Conservation (phyloP, 345 rosid species). For the Streptanthus diversifolius region DNA sequence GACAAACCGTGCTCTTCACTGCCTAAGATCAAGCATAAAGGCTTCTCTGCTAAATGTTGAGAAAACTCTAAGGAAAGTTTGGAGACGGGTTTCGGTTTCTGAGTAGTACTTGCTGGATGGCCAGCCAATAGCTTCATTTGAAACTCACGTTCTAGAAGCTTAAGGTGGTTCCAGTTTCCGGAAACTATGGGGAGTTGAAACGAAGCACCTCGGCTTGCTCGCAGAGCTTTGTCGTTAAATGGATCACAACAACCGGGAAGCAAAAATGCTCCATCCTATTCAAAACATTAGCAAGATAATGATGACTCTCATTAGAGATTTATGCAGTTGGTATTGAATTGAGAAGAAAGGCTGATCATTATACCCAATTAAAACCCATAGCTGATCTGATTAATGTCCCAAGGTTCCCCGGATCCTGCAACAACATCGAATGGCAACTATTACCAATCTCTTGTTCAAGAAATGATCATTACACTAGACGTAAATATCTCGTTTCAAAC, state of each 20-base stretch:
- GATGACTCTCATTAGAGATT: background rate
- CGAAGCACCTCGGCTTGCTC: conserved; percentile 92
- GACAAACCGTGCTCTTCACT: conserved; percentile 87
- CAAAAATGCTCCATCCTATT: conserved; percentile 82
- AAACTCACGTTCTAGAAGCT: conserved; percentile 46
- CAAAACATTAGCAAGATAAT: background rate
- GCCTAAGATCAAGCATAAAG: conserved; percentile 75
- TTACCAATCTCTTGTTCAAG: background rate
- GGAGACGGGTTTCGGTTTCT: conserved; percentile 39
- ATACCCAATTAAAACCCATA: conserved; percentile 85
- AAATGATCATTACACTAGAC: background rate
- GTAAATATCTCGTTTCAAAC: background rate
- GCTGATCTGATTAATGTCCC: conserved; percentile 90
- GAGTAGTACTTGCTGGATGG: conserved; percentile 51
- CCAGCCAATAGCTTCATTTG: conserved; percentile 81
- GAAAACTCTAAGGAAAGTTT: conserved; percentile 46
- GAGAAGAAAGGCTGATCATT: conserved; percentile 15
- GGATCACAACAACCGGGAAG: conserved; percentile 99
- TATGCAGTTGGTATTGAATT: background rate
- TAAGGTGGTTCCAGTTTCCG: conserved; percentile 71
- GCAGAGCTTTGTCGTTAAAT: conserved; percentile 74
- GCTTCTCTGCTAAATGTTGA: conserved; percentile 47
- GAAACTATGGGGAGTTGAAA: conserved; percentile 80
- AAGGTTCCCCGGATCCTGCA: conserved; percentile 95
- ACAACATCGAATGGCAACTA: background rate